Evolutionary conservation across 768 basidiomycete species (phyloP).

Genomic region (Mycena alexandri): DNA sequence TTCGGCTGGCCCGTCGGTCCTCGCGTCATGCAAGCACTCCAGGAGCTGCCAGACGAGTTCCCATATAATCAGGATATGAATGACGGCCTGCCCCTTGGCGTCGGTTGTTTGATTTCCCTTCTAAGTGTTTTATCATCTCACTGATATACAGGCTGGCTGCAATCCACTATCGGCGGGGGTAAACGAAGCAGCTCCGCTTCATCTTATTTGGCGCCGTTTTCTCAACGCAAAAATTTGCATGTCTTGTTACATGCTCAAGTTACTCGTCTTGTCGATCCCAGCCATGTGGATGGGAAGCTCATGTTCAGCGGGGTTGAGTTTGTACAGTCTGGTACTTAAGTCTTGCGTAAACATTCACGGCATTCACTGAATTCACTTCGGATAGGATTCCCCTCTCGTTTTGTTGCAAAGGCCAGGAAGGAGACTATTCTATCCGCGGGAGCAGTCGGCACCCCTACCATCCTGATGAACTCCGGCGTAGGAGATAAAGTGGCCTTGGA

Average conservation of each 20-base stretch:
- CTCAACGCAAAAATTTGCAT: not conserved
- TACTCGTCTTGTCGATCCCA: constrained; percentile 5
- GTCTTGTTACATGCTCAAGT: constrained; percentile 6
- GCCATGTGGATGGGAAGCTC: not conserved
- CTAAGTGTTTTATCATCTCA: not conserved
- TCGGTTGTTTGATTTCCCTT: not conserved
- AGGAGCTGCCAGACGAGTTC: constrained; percentile 4
- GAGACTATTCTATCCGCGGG: not conserved
- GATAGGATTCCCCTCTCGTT: not conserved
- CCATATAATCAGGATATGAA: not conserved
- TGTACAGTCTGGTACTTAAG: not conserved
- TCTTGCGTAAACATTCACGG: not conserved
- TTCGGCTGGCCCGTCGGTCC: not conserved
- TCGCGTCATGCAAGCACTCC: not conserved
- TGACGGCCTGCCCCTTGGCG: not conserved
- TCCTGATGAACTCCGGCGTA: not conserved
- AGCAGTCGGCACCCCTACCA: not conserved
- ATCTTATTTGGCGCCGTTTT: not conserved
- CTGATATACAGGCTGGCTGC: not conserved
- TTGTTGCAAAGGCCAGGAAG: not conserved
- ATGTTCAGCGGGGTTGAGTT: constrained; percentile 3
- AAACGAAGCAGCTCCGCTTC: not conserved
- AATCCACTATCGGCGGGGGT: not conserved
- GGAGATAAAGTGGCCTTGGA: not conserved
- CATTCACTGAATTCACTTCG: not conserved